Base-by-base conservation (phyloP, 2,329 filamentous ascomycete genomes). In the Aureobasidium melanogenum region DNA sequence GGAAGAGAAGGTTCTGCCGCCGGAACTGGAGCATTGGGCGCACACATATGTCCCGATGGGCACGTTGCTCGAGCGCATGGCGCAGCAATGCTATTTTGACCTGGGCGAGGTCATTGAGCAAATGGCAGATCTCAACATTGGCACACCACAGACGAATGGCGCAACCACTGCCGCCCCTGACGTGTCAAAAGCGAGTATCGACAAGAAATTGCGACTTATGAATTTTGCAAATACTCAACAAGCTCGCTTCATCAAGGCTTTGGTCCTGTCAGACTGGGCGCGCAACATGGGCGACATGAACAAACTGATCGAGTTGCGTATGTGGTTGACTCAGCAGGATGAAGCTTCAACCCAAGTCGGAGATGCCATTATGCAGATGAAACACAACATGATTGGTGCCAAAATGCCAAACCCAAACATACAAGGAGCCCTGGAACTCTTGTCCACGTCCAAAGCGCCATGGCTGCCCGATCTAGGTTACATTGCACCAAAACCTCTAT, bases 241-340 rank as follows among this genome's bases (percentile, higher is more conserved):
- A 69, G 85, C 87, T 32, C 91, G 90, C 76, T 97, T 95, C 80
- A 90, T 96, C 72, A 97, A 99, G 76, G 84, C 92, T 8, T 80
- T 97, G 22, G 91, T 99, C 24, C 86, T 99, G 50, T 86, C 88
- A 1, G 88, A 94, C 74, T 99, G 94, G 94, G 89, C 88, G 71
- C 83, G 88, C 69, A 87, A 89, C 72, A 85, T 88, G 36, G 81
- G 85, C 41, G 85, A 88, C 67, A 89, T 97, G 67, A 88, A 88
- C 76, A 91, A 88, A 73, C 81, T 97, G 63, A 95, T 97, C 66
- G 92, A 97, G 69, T 77, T 99, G 65, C 89, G 88, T 70, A 80
- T 82, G 28, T 91, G 93, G 78, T 80, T 95, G 64, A 69, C 68
- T 26, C 70, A 72, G 26, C 73, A 77, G 62, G 65, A 86, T 56